Percentiles rank a stretch among this genome's conserved stretches.
Evolutionary conservation across 108 stramenopile species (phyloP).

Genomic region (Discostella pseudostelligera): DNA sequence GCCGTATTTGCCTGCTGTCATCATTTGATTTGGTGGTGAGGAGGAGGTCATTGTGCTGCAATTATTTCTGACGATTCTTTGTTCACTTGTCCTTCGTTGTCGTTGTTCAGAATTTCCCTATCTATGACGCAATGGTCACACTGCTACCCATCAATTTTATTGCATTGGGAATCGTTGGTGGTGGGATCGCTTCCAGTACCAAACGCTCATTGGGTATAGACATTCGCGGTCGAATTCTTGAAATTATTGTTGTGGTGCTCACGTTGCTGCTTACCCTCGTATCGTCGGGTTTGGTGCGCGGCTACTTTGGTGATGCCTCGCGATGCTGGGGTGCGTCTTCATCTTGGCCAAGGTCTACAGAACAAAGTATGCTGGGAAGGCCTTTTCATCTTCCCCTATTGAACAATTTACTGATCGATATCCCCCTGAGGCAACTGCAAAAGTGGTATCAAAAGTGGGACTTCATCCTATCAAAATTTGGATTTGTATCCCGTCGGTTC

Average conservation of each 20-base stretch:
- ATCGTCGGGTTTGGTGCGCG: constrained; percentile 71
- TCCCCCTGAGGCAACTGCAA: constrained; percentile 49
- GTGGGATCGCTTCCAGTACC: constrained; percentile 63
- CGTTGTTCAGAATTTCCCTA: constrained; percentile 53
- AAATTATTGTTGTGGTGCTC: constrained; percentile 58
- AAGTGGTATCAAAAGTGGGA: constrained; percentile 51
- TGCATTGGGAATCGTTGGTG: constrained; percentile 72
- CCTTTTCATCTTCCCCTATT: constrained; percentile 33
- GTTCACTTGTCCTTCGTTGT: not conserved
- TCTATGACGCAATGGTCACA: constrained; percentile 72
- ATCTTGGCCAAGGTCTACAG: not conserved
- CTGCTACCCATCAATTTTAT: constrained; percentile 70
- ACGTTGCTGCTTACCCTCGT: constrained; percentile 67
- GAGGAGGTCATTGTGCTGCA: too few relatives aligned
- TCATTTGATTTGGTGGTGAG: too few relatives aligned
- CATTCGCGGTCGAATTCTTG: constrained; percentile 74
- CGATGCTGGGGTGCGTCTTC: constrained; percentile 57
- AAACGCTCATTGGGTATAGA: constrained; percentile 71
- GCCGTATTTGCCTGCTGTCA: not conserved
- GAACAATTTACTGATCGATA: constrained; percentile 37
- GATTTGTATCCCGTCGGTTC: constrained; percentile 20
- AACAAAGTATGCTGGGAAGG: constrained; percentile 10
- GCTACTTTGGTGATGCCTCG: constrained; percentile 69
- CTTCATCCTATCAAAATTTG: constrained; percentile 29
- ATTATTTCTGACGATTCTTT: not conserved